Evolutionary conservation across 192 early-diverging fungal genomes (phyloP).

Genomic region (Chytriomyces sp.): DNA sequence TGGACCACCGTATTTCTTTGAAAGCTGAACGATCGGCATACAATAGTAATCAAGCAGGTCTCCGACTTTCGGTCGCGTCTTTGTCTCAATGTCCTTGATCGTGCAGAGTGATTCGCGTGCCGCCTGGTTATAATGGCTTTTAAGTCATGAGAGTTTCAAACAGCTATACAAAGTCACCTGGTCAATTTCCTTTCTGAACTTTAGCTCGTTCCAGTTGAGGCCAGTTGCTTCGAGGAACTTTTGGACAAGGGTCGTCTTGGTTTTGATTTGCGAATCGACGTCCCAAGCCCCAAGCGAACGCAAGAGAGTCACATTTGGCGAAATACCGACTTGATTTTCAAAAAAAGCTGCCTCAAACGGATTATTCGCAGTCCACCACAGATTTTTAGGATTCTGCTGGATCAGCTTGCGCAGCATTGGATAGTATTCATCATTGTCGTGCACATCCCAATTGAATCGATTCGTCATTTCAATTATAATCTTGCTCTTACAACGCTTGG

Average conservation of each 20-base stretch:
- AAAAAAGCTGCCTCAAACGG: slow-evolving; percentile 18
- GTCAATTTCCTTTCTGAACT: background rate
- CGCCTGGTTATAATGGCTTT: background rate
- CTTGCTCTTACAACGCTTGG: slow-evolving; percentile 6
- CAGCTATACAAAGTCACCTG: too few relatives aligned
- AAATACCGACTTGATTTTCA: background rate
- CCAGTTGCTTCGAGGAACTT: background rate
- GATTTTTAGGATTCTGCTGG: background rate
- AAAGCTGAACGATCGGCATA: slow-evolving; percentile 13
- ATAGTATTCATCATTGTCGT: slow-evolving; percentile 11
- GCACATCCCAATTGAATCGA: slow-evolving; percentile 26
- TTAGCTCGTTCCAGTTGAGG: background rate
- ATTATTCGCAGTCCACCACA: slow-evolving; percentile 26
- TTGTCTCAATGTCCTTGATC: background rate
- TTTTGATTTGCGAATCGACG: slow-evolving; percentile 7
- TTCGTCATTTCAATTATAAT: slow-evolving; percentile 26
- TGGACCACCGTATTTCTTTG: slow-evolving; percentile 24
- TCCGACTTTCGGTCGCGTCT: background rate
- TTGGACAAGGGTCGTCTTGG: background rate
- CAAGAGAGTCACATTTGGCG: slow-evolving; percentile 2
- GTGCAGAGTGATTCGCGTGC: background rate
- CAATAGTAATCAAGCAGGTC: slow-evolving; percentile 1
- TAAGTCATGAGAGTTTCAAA: too few relatives aligned
- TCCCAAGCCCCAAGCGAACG: slow-evolving; percentile 17
- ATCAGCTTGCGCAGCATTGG: background rate